Base-by-base conservation (phyloP, 1,139 yeast genomes). In the Hyphopichia wangnamkhiaoensis region DNA sequence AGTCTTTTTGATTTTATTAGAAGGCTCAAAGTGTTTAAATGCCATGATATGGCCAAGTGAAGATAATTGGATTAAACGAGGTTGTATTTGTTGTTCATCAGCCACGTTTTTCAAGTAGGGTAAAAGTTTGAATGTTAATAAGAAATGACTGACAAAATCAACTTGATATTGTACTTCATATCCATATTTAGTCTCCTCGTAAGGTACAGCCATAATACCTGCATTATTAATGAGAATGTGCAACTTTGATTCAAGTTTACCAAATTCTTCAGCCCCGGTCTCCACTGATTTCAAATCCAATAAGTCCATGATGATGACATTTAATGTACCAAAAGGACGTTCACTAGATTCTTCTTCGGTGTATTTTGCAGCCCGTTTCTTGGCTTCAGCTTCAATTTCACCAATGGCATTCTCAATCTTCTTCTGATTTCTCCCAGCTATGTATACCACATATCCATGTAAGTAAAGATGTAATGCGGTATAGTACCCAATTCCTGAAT, bases 401-500 rank as follows among this genome's bases (percentile, higher is more conserved):
- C 64, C 63, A 6, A 83, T 78, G 2, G 90, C 87, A 31, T 68
- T 68, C 12, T 58, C 56, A 0, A 84, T 82, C 46, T 80, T 74
- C n/a, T 65, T 59, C 33, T 68, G 69, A 47, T 74, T 81, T 46
- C 95, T 64, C 1, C 95, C 93, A 1, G 84, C 87, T 39, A 87
- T 65, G 53, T 88, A 88, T 2, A 88, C 83, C 3, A 73, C 65
- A 55, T 78, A 84, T 0, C 96, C 96, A 53, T 87, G 96, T 38
- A 86, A 65, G 53, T 82, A 86, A 10, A 89, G 69, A 52, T 87
- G 94, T 16, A 87, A 63, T 3, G 78, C 86, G 0, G 94, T 84
- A 56, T 68, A 84, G 71, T 81, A 86, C 4, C 96, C 96, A 17
- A 86, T 74, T 0, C 95, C 95, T 33, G 84, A 74, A 53, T 83